phyloP scores from a whole-genome alignment of 169 alveolate genomes.

The Cryptosporidium bovis region DNA sequence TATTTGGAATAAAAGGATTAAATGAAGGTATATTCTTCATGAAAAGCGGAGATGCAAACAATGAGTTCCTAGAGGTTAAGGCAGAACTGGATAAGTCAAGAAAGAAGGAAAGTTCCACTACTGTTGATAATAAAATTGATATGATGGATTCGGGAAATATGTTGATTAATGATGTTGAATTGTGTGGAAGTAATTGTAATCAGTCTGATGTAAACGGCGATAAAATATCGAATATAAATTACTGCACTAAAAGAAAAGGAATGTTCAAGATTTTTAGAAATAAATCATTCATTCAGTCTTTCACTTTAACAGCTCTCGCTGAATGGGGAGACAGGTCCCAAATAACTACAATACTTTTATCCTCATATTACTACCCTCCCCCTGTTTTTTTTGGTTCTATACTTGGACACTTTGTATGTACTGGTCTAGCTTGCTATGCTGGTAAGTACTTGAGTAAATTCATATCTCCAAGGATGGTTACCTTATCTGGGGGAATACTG shows the following conservation, averaged over 20 bases:
- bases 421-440: slow-evolving; percentile 76
- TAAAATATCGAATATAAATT: neutral
- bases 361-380: slow-evolving; percentile 77
- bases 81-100: slow-evolving; percentile 42
- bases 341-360: slow-evolving; percentile 77
- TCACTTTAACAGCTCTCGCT: slow-evolving; percentile 76
- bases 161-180: slow-evolving; percentile 45
- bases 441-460: slow-evolving; percentile 75
- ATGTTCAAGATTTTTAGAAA: slow-evolving; percentile 2
- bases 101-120: neutral
- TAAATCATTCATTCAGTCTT: slow-evolving; percentile 62
- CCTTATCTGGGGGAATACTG: slow-evolving; percentile 78
- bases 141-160: slow-evolving; percentile 23
- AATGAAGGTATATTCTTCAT: slow-evolving; percentile 73
- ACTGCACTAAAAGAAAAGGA: slow-evolving; percentile 19
- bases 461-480: slow-evolving; percentile 77
- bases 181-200: slow-evolving; percentile 1
- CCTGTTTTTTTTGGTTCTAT: slow-evolving; percentile 78
- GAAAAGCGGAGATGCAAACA: slow-evolving; percentile 52
- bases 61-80: slow-evolving; percentile 53
- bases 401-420: slow-evolving; percentile 76
- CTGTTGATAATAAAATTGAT: slow-evolving; percentile 15
- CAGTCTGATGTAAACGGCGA: neutral
- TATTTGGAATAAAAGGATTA: slow-evolving; percentile 74
- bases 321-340: slow-evolving; percentile 83